A percentile compares a stretch with the other conserved stretches of the same genome.
Evolutionary conservation across 2,329 filamentous ascomycete species (phyloP).

Genomic region (Claviceps spartinae): DNA sequence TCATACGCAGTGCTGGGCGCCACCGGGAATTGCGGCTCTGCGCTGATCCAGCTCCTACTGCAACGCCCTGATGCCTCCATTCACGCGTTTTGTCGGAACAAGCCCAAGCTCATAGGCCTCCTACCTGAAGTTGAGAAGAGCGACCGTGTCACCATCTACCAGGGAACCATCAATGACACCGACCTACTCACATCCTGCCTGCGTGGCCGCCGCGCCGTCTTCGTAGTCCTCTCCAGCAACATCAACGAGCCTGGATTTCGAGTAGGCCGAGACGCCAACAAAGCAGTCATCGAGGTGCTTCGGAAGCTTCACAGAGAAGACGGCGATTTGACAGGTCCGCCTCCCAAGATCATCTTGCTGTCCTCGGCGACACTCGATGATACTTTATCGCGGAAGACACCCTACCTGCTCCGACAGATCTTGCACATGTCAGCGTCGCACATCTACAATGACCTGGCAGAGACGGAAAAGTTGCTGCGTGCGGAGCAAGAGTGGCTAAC

Average conservation of each 20-base stretch:
- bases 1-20: constrained; percentile 25
- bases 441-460: constrained; percentile 10
- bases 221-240: constrained; percentile 26
- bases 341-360: constrained; percentile 28
- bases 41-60: constrained; percentile 27
- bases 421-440: constrained; percentile 19
- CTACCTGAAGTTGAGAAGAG: constrained; percentile 19
- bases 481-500: constrained; percentile 22
- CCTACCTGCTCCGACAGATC: constrained; percentile 15
- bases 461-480: constrained; percentile 23
- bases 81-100: constrained; percentile 30
- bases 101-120: constrained; percentile 22
- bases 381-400: constrained; percentile 18
- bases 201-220: constrained; percentile 21
- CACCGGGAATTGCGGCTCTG: constrained; percentile 30
- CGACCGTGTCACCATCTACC: constrained; percentile 24
- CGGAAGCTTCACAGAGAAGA: constrained; percentile 2
- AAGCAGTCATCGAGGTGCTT: constrained; percentile 20
- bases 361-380: constrained; percentile 28
- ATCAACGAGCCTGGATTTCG: constrained; percentile 29
- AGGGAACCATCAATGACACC: constrained; percentile 26
- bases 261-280: constrained; percentile 22
- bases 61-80: constrained; percentile 16
- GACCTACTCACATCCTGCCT: constrained; percentile 16
- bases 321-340: background rate